Percentiles rank a stretch among this genome's conserved stretches.
Conservation (phyloP, 331 rosid genomes). For the Cydonia oblonga region DNA sequence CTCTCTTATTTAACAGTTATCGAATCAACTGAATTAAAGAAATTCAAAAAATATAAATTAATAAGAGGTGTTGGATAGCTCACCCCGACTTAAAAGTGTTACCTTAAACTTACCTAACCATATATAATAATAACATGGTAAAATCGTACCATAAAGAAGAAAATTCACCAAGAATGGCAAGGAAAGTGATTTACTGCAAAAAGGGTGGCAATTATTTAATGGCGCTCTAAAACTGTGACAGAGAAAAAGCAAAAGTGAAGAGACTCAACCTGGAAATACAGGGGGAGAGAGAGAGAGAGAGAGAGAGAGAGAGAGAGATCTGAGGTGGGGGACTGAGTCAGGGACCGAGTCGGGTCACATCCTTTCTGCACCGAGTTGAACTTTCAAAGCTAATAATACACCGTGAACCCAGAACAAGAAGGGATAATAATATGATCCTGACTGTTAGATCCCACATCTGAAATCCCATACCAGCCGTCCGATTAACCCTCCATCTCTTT, state of each 20-base stretch:
- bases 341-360: slow-evolving; percentile 29
- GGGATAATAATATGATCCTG: slow-evolving; percentile 25
- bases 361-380: slow-evolving; percentile 21
- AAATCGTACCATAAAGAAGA: neutral
- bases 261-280: slow-evolving; percentile 16
- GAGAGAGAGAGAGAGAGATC: slow-evolving; percentile 11
- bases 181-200: slow-evolving; percentile 2
- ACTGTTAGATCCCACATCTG: slow-evolving; percentile 51
- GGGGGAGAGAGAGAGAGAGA: neutral
- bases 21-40: rapidly evolving
- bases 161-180: slow-evolving; percentile 5
- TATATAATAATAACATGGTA: too few relatives aligned
- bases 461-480: slow-evolving; percentile 27
- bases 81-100: too few relatives aligned
- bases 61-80: rapidly evolving
- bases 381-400: slow-evolving; percentile 31
- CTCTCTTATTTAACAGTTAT: rapidly evolving
- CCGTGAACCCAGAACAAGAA: slow-evolving; percentile 2
- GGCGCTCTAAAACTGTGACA: slow-evolving; percentile 12
- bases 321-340: slow-evolving; percentile 32
- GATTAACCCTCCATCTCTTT: slow-evolving; percentile 22
- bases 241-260: slow-evolving; percentile 23
- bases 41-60: too few relatives aligned
- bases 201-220: slow-evolving; percentile 1
- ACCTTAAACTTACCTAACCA: too few relatives aligned